These are phyloP conservation scores for Quercus dentata DNA, from an alignment of 306 rosid species.

Conservation along the genomic window DNA sequence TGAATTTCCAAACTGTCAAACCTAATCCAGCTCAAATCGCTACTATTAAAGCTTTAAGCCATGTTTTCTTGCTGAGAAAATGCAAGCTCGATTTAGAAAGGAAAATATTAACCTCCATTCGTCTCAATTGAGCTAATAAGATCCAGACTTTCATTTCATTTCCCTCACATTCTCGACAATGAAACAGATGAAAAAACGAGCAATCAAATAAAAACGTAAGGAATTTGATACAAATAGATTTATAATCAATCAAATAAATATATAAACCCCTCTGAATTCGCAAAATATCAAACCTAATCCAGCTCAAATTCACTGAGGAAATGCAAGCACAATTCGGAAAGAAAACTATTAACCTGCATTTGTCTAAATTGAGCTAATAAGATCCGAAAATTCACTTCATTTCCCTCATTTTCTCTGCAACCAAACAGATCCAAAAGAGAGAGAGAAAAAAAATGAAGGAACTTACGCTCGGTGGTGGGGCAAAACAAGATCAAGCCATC, in stretches of 20 bases:
- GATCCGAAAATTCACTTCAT: too few relatives aligned
- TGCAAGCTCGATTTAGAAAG: too few relatives aligned
- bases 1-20: too few relatives aligned
- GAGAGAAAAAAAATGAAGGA: background rate
- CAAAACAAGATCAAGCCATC: constrained; percentile 76
- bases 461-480: constrained; percentile 86
- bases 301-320: background rate
- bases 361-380: constrained; percentile 21
- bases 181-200: too few relatives aligned
- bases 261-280: background rate
- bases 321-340: background rate
- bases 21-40: too few relatives aligned
- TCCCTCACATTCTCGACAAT: too few relatives aligned
- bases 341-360: background rate
- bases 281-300: background rate
- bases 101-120: too few relatives aligned
- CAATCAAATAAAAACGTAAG: too few relatives aligned
- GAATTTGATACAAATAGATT: background rate
- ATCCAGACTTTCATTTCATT: background rate
- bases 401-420: background rate
- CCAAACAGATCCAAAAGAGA: background rate
- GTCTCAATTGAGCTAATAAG: background rate
- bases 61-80: too few relatives aligned
- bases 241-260: background rate
- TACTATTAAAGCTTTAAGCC: too few relatives aligned